Percentiles rank a stretch among this genome's conserved stretches.
Evolutionary conservation across 1,139 yeast species (phyloP).

Genomic region (Geotrichum citri-aurantii): DNA sequence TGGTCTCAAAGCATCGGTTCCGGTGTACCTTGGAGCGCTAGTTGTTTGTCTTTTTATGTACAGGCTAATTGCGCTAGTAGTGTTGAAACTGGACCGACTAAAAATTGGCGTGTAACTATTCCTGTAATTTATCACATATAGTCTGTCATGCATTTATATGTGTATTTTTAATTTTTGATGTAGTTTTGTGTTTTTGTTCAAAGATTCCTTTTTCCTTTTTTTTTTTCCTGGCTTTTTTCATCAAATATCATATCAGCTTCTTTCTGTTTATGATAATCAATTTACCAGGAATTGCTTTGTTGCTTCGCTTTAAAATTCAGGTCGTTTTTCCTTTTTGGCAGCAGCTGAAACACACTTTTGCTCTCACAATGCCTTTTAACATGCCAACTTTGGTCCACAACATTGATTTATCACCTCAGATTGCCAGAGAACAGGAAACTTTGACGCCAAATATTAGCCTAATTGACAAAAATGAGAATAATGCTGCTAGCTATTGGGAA

Average conservation of each 20-base stretch:
- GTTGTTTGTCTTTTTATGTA: constrained; percentile 36
- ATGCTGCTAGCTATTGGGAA: neutral
- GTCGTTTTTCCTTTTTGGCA: neutral
- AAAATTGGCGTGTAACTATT: constrained; percentile 24
- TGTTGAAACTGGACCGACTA: constrained; percentile 28
- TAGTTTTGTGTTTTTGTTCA: neutral
- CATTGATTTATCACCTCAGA: neutral
- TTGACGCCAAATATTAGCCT: neutral
- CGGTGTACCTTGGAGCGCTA: constrained; percentile 35
- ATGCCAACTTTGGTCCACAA: neutral
- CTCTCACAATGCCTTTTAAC: neutral
- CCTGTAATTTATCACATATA: constrained; percentile 5
- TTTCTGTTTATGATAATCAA: neutral
- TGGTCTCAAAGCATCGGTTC: constrained; percentile 36
- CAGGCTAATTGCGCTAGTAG: constrained; percentile 35
- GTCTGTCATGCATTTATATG: neutral
- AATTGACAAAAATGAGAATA: neutral
- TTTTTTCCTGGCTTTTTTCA: neutral
- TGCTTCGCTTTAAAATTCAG: neutral
- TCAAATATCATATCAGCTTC: neutral
- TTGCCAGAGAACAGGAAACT: neutral
- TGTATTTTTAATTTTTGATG: constrained; percentile 1
- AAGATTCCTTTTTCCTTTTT: neutral
- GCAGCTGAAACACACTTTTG: neutral
- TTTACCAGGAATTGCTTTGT: neutral